phyloP scores from a whole-genome alignment of 768 basidiomycete species.

The Antrodiella citrinella region DNA sequence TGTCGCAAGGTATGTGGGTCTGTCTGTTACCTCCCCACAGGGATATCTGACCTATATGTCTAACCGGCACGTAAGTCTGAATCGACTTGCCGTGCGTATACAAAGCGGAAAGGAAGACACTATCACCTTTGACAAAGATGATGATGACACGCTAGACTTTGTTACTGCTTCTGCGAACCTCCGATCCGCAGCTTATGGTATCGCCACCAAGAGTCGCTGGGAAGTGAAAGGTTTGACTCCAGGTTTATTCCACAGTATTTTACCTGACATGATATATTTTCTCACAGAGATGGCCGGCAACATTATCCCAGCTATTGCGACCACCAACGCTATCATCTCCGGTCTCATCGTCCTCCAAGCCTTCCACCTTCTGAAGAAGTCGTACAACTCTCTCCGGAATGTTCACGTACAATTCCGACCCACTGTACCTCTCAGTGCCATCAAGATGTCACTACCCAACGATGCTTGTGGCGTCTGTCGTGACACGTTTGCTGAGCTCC shows the following conservation, averaged over 20 bases:
- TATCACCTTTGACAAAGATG: slow-evolving; percentile 95
- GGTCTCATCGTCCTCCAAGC: slow-evolving; percentile 93
- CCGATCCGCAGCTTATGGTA: slow-evolving; percentile 84
- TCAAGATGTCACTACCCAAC: slow-evolving; percentile 62
- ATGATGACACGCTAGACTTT: slow-evolving; percentile 94
- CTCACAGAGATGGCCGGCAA: slow-evolving; percentile 94
- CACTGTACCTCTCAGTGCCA: slow-evolving; percentile 65
- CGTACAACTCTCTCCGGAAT: slow-evolving; percentile 54
- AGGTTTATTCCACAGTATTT: slow-evolving; percentile 3
- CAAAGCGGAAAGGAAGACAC: slow-evolving; percentile 50
- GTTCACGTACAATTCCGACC: slow-evolving; percentile 79
- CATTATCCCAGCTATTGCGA: slow-evolving; percentile 98
- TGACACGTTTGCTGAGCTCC: slow-evolving; percentile 70
- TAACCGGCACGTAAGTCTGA: slow-evolving; percentile 41
- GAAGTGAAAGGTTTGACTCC: slow-evolving; percentile 94
- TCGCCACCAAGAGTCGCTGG: slow-evolving; percentile 86
- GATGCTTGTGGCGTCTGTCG: slow-evolving; percentile 77
- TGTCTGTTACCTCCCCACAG: too few species aligned
- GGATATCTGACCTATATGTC: slow-evolving; percentile 10
- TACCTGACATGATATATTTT: not conserved
- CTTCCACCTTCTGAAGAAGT: slow-evolving; percentile 69
- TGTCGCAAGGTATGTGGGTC: slow-evolving; percentile 85
- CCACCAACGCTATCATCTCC: slow-evolving; percentile 95
- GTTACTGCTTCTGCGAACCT: slow-evolving; percentile 93
- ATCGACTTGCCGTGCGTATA: slow-evolving; percentile 65